Percentiles rank a stretch among this genome's conserved stretches.
phyloP scores from a whole-genome alignment of 345 rosid species.

The Limnanthes douglasii region DNA sequence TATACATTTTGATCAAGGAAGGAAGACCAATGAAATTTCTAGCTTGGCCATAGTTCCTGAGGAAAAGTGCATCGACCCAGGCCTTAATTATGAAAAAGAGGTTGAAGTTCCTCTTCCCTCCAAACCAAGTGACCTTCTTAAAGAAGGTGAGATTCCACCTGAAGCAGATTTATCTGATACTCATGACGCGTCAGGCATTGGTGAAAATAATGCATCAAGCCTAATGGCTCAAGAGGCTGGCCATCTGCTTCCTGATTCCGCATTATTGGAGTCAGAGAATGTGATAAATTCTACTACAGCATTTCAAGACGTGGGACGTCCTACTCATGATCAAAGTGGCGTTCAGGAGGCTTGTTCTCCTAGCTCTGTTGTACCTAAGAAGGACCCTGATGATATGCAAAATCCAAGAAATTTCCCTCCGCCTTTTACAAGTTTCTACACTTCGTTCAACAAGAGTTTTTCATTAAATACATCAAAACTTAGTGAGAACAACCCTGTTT shows the following conservation, averaged over 20 bases:
- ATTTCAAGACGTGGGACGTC: constrained; percentile 9
- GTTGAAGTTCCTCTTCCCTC: constrained; percentile 16
- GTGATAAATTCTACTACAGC: constrained; percentile 9
- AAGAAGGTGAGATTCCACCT: constrained; percentile 35
- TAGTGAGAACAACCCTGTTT: constrained; percentile 45
- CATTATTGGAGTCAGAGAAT: too few relatives aligned
- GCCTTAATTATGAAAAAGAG: constrained; percentile 17
- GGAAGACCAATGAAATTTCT: constrained; percentile 6
- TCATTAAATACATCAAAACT: constrained; percentile 32
- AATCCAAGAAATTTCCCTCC: constrained; percentile 8
- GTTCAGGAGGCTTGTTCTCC: constrained; percentile 11
- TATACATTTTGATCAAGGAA: constrained; percentile 15
- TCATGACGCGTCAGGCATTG: constrained; percentile 71
- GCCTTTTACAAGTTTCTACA: constrained; percentile 32
- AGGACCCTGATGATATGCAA: constrained; percentile 14
- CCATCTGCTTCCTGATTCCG: constrained; percentile 14
- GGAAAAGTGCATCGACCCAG: constrained; percentile 17
- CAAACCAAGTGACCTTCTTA: constrained; percentile 16
- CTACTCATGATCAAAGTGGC: constrained; percentile 15
- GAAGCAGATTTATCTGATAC: constrained; percentile 43
- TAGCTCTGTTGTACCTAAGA: constrained; percentile 8
- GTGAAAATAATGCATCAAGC: constrained; percentile 37
- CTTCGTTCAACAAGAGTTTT: constrained; percentile 32
- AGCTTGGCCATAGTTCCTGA: constrained; percentile 13
- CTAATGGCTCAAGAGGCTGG: constrained; percentile 16